Evolutionary conservation across 164 flowering plant species (phyloP).

Genomic region (Magnolia kwangsiensis): DNA sequence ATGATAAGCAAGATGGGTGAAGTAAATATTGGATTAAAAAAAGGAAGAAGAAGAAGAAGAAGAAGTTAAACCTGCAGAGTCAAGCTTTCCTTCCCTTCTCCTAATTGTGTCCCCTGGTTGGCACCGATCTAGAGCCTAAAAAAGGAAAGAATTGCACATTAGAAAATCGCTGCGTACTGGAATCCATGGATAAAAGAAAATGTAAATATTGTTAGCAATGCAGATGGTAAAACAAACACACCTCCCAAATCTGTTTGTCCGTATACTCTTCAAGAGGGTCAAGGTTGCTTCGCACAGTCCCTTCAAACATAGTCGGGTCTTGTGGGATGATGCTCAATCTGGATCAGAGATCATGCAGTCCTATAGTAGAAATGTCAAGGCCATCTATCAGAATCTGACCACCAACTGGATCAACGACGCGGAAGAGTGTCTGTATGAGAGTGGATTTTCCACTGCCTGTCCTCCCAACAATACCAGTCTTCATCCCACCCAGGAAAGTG

Average conservation of each 20-base stretch:
- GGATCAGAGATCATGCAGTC: no score
- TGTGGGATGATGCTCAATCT: no score
- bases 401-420: no score
- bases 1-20: no score
- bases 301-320: no score
- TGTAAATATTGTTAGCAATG: neutral
- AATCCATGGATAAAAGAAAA: neutral
- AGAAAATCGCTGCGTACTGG: neutral
- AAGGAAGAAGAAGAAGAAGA: neutral
- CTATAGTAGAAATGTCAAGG: no score
- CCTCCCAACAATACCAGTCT: conserved; percentile 84
- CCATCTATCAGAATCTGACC: no score
- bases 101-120: conserved; percentile 38
- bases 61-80: conserved; percentile 31
- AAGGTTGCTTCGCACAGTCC: no score
- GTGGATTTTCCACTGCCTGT: conserved; percentile 90
- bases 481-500: conserved; percentile 64
- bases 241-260: no score
- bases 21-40: no score
- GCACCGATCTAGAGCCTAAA: conserved; percentile 41
- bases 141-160: neutral
- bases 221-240: no score
- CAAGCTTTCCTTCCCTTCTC: conserved; percentile 31
- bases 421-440: conserved; percentile 67
- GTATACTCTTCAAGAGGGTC: no score